Percentiles rank a stretch among this genome's conserved stretches.
Evolutionary conservation across 2,329 filamentous ascomycete genomes (phyloP).

Genomic region (Trichoderma hamatum): DNA sequence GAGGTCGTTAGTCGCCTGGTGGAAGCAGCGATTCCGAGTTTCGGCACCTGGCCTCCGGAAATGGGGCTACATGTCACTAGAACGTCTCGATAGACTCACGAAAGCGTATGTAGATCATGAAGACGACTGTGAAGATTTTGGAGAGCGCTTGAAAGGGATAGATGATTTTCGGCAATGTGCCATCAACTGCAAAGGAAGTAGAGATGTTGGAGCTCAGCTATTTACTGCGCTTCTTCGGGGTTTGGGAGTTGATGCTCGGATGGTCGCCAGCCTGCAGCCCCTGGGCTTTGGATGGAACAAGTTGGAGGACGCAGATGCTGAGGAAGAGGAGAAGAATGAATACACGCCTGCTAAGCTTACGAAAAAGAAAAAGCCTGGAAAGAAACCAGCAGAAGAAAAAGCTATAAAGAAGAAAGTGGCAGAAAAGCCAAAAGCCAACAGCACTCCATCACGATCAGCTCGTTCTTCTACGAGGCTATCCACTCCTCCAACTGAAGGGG

Average conservation of each 20-base stretch:
- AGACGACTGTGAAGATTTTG: conserved; percentile 69
- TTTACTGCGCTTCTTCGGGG: conserved; percentile 85
- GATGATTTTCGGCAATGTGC: conserved; percentile 71
- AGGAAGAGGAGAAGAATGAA: conserved; percentile 38
- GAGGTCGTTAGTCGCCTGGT: conserved; percentile 77
- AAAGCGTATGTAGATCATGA: conserved; percentile 69
- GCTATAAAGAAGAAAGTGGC: conserved; percentile 30
- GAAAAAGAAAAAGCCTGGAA: conserved; percentile 22
- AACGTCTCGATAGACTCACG: conserved; percentile 72
- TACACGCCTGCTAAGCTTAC: conserved; percentile 28
- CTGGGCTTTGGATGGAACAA: conserved; percentile 91
- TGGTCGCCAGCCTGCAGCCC: conserved; percentile 84
- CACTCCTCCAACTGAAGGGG: conserved; percentile 40
- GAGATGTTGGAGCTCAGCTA: conserved; percentile 85
- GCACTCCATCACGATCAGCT: conserved; percentile 18
- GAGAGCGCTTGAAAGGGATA: conserved; percentile 71
- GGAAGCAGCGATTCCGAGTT: conserved; percentile 81
- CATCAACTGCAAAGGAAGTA: conserved; percentile 72
- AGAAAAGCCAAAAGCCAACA: conserved; percentile 17
- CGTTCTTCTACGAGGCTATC: conserved; percentile 24
- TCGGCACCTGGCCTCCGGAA: conserved; percentile 84
- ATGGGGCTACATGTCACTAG: conserved; percentile 81
- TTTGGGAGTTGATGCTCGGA: conserved; percentile 77
- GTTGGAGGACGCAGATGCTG: conserved; percentile 70
- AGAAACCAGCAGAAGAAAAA: conserved; percentile 27